Evolutionary conservation across 176 grass and related monocot species (phyloP), one percentile per base, ranked within the genome.

Genomic region (Elaeis guineensis): DNA sequence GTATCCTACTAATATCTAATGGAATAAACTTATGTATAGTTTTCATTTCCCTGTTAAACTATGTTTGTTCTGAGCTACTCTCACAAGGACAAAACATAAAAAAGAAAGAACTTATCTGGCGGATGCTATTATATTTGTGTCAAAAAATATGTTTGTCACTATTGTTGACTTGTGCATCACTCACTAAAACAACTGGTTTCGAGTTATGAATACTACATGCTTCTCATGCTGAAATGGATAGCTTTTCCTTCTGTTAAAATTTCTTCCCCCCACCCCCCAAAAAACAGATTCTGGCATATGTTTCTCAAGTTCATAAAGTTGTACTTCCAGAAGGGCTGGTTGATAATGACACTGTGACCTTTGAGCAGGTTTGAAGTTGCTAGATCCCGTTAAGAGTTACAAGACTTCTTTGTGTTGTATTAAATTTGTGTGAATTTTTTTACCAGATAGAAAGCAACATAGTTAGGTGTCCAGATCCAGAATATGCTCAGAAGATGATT

Each of bases 401-500:
- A 14, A 30, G 23, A 15, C 29, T 54, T 23, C 54, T 9, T 18
- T 48, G 22, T 71, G 17, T 20, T 51, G 7, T 59, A 25, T 62
- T 90, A 39, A 78, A 58, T 62, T 69, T 58, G 28, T 30, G 29
- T 55, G 61, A 18, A 59, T 62, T 70, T 62, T 70, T 55, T 79
- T 67, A 70, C 7, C 94, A 93, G 94, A 86, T 93, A 79, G 94
- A 98, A 54, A 98, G 88, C 71, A 98, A 93, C 65, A 98, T 98
- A 39, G 82, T 78, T 35, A 92, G 94, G 78, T 98, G 94, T 62
- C 88, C 94, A 63, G 74, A 93, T 86, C 82, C 78, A 86, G 85
- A 93, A 75, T 98, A 93, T 74, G 94, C 88, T 59, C 66, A 89
- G 59, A 98, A 98, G 73, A 98, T 98, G 94, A 93, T 98, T 18